phyloP scores from a whole-genome alignment of 805 yeast genomes.

The Myxozyma mucilagina region DNA sequence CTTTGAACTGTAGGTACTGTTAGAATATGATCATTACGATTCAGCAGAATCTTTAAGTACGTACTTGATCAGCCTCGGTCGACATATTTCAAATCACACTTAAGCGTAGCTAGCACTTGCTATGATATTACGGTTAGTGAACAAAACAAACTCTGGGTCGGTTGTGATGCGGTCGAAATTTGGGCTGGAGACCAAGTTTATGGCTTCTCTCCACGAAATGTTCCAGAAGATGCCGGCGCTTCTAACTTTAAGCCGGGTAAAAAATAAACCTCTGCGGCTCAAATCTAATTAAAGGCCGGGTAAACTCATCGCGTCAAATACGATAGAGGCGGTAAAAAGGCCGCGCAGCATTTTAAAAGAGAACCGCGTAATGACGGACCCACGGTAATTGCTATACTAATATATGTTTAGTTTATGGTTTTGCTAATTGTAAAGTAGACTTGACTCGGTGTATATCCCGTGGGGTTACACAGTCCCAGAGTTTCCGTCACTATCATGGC shows the following conservation, averaged over 20 bases:
- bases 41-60: background rate
- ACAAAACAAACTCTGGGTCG: background rate
- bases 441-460: slow-evolving; percentile 49
- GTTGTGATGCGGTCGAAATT: background rate
- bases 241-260: slow-evolving; percentile 3
- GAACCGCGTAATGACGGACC: slow-evolving; percentile 7
- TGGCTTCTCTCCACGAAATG: background rate
- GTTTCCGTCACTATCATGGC: slow-evolving; percentile 83
- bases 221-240: slow-evolving; percentile 8
- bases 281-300: background rate
- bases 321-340: background rate
- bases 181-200: background rate
- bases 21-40: background rate
- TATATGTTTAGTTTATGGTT: background rate
- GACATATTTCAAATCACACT: slow-evolving; percentile 1
- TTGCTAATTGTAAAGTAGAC: slow-evolving; percentile 1
- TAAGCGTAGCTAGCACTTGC: background rate
- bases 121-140: background rate
- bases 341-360: too few species aligned
- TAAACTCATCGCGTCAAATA: background rate
- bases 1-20: slow-evolving; percentile 51
- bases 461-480: slow-evolving; percentile 76
- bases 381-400: background rate
- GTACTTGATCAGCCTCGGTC: slow-evolving; percentile 25
- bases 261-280: background rate